Base-by-base conservation (phyloP, 2,329 filamentous ascomycete genomes). In the Alternaria sp. region DNA sequence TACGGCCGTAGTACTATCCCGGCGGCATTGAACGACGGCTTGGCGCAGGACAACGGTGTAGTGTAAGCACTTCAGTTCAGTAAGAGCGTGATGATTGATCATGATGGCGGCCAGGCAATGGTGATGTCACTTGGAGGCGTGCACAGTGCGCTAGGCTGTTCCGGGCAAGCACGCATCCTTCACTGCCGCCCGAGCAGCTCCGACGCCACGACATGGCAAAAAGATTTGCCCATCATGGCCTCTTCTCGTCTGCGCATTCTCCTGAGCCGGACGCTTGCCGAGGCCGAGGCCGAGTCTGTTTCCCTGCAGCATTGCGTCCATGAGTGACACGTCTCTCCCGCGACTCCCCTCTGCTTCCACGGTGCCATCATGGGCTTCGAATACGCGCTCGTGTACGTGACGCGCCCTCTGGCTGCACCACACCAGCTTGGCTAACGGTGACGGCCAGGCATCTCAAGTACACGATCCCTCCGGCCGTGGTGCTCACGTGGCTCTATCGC, bases 401-500 rank as follows among this genome's bases (percentile, higher is more conserved):
- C 37, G 28, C 29, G 26, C 60, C 45, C 53, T 48, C 50, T 14
- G 36, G 31, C 46, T 60, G 33, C 51, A 39, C 21, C 26, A 40
- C 28, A 29, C 33, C 37, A 42, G 26, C 37, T 48, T 42, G 52
- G 45, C 66, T 70, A 49, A 71, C 62, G 36, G 39, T 49, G 28
- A 56, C 52, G 48, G 41, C 54, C 59, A 90, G 87, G 64, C 86
- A 90, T 74, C 73, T 88, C 68, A 85, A 85, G 67, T 91, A 87
- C 79, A 91, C 86, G 31, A 85, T 90, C 56, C 88, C 88, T 13
- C 81, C 86, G 24, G 88, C 87, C 9, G 74, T 83, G 62, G 68
- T 83, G 40, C 81, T 91, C 63, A 87, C 87, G 14, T 65, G 84
- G 40, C 74, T 89, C 46, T 85, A 86, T 62, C 82, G 80, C 44